Conservation (phyloP, 495 filamentous ascomycete species). For the Aspergillus egyptiacus region DNA sequence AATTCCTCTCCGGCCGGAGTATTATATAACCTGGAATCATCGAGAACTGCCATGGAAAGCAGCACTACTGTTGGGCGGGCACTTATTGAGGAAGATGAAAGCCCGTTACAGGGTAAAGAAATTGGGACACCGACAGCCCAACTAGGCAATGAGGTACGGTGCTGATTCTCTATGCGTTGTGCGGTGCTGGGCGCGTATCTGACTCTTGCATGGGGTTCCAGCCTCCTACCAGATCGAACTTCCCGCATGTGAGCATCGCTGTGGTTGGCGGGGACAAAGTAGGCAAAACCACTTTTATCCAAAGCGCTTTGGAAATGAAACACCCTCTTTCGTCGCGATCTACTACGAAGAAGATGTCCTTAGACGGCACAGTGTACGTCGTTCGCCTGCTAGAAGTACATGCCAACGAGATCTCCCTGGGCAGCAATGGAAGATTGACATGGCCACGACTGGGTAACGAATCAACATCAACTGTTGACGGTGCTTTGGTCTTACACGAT, state of each 20-base stretch:
- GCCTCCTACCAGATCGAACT: conserved; percentile 23
- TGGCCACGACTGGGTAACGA: conserved; percentile 74
- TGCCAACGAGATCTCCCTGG: conserved; percentile 28
- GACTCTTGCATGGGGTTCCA: conserved; percentile 15
- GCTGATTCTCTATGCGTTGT: background rate
- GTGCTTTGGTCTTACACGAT: conserved; percentile 80
- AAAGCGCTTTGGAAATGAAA: conserved; percentile 67
- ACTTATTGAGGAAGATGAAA: conserved; percentile 33
- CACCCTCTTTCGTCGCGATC: conserved; percentile 50
- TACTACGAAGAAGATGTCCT: conserved; percentile 62
- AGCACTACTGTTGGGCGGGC: conserved; percentile 24
- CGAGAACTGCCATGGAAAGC: conserved; percentile 16
- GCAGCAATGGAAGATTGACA: conserved; percentile 54
- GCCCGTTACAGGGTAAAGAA: conserved; percentile 8
- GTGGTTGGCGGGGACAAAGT: conserved; percentile 75
- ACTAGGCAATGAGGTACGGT: conserved; percentile 27
- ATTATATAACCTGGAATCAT: conserved; percentile 25
- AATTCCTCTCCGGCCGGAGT: conserved; percentile 30
- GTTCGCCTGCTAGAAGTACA: conserved; percentile 79
- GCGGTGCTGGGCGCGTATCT: conserved; percentile 6
- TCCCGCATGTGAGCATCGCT: conserved; percentile 68
- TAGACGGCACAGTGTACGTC: conserved; percentile 70
- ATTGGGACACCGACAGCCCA: conserved; percentile 16
- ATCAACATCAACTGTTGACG: conserved; percentile 68
- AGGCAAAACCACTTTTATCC: conserved; percentile 88